Evolutionary conservation across 1,284 basidiomycete species (phyloP).

Genomic region (Tilletia horrida): DNA sequence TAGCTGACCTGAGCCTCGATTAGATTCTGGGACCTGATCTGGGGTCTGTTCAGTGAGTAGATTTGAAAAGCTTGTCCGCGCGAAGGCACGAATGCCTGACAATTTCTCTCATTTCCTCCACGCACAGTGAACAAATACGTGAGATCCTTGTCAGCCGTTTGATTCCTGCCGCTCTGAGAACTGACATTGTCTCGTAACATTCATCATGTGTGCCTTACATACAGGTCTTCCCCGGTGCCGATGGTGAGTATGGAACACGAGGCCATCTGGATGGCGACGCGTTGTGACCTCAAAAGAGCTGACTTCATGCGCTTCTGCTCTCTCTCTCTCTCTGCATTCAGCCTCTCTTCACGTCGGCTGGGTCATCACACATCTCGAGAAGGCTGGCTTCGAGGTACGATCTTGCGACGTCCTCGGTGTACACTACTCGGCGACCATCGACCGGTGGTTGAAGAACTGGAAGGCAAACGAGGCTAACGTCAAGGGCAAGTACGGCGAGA

Average conservation of each 20-base stretch:
- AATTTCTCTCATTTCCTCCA: background rate
- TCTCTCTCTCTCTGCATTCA: background rate
- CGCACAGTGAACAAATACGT: slow-evolving; percentile 49
- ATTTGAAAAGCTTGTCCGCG: slow-evolving; percentile 2
- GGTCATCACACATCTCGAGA: slow-evolving; percentile 78
- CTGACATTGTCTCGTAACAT: slow-evolving; percentile 78
- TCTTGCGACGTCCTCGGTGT: slow-evolving; percentile 79
- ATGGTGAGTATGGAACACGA: slow-evolving; percentile 65
- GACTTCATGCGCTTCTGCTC: too few relatives aligned
- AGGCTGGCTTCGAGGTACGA: slow-evolving; percentile 93
- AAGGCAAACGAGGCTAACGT: slow-evolving; percentile 71
- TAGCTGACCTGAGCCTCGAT: background rate
- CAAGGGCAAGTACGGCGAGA: slow-evolving; percentile 80
- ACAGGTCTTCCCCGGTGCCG: slow-evolving; percentile 90
- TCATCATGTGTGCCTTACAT: slow-evolving; percentile 36
- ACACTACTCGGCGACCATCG: slow-evolving; percentile 85
- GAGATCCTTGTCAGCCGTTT: background rate
- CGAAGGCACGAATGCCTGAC: background rate
- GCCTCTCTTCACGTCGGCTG: slow-evolving; percentile 78
- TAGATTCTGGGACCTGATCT: slow-evolving; percentile 86
- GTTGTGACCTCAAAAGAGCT: too few relatives aligned
- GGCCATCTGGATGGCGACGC: too few relatives aligned
- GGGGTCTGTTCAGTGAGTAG: slow-evolving; percentile 61
- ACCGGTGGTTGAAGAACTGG: slow-evolving; percentile 58
- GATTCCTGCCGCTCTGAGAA: slow-evolving; percentile 26